Conservation (phyloP, 306 rosid genomes). For the Elaeagnus macrophylla region DNA sequence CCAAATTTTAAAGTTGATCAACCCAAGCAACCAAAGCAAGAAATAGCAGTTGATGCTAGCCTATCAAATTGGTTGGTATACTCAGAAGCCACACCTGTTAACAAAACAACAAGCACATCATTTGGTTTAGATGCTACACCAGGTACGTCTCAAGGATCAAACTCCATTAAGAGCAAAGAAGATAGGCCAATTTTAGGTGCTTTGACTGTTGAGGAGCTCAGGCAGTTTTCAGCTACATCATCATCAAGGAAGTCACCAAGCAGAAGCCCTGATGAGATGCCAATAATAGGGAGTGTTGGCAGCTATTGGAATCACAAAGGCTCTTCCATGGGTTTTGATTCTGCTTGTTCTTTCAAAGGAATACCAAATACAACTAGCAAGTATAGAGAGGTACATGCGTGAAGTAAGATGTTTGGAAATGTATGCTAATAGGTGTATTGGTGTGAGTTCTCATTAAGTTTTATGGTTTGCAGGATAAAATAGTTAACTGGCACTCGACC, state of each 20-base stretch:
- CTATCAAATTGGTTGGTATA: constrained; percentile 80
- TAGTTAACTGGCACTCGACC: constrained; percentile 71
- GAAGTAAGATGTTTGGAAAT: constrained; percentile 26
- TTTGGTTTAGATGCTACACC: constrained; percentile 24
- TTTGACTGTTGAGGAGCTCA: constrained; percentile 67
- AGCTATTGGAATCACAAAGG: constrained; percentile 46
- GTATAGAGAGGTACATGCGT: constrained; percentile 74
- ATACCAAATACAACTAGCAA: constrained; percentile 82
- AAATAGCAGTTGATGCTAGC: constrained; percentile 74
- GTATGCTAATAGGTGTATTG: constrained; percentile 10
- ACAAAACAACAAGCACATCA: constrained; percentile 22
- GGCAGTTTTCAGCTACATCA: constrained; percentile 54
- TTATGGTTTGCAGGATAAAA: constrained; percentile 63
- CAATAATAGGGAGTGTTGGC: constrained; percentile 80
- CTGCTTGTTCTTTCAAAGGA: constrained; percentile 60
- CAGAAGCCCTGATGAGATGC: constrained; percentile 59
- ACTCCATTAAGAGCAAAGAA: constrained; percentile 49
- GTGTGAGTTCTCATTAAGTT: constrained; percentile 37
- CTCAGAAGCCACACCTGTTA: constrained; percentile 37
- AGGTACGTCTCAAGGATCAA: constrained; percentile 47
- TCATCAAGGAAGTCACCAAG: constrained; percentile 68
- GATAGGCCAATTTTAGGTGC: constrained; percentile 92
- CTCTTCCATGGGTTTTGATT: constrained; percentile 32
- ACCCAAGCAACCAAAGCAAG: constrained; percentile 39
- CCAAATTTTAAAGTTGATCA: constrained; percentile 25